Conservation (phyloP, 2,329 filamentous ascomycete genomes). For the Botryosphaeria dothidea region DNA sequence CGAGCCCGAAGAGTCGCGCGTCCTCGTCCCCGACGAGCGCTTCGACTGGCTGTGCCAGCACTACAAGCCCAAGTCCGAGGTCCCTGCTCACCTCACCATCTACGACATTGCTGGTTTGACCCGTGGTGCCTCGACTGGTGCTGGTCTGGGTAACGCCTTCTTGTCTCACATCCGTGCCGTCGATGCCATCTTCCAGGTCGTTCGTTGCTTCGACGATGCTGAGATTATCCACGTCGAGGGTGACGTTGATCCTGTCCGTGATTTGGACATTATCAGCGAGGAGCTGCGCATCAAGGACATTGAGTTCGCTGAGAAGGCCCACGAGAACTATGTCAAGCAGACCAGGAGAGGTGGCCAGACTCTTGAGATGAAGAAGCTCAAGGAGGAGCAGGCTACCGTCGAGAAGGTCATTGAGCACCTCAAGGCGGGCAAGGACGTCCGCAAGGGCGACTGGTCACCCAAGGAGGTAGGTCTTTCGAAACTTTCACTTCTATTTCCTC, state of each 20-base stretch:
- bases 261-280: slow-evolving; percentile 95
- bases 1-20: slow-evolving; percentile 95
- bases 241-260: slow-evolving; percentile 91
- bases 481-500: slow-evolving; percentile 16
- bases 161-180: slow-evolving; percentile 97
- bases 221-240: slow-evolving; percentile 99
- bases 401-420: slow-evolving; percentile 85
- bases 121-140: slow-evolving; percentile 92
- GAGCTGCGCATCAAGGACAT: slow-evolving; percentile 98
- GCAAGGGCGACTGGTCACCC: slow-evolving; percentile 83
- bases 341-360: slow-evolving; percentile 91
- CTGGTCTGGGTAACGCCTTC: slow-evolving; percentile 96
- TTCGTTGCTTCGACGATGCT: slow-evolving; percentile 96
- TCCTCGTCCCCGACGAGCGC: slow-evolving; percentile 92
- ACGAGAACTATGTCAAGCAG: slow-evolving; percentile 90
- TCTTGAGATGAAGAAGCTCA: slow-evolving; percentile 96
- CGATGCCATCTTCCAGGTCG: slow-evolving; percentile 96
- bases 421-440: slow-evolving; percentile 87
- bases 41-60: slow-evolving; percentile 95
- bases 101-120: slow-evolving; percentile 99
- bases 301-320: slow-evolving; percentile 94
- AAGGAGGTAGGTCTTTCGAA: slow-evolving; percentile 79
- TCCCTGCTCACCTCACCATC: slow-evolving; percentile 97
- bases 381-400: slow-evolving; percentile 89
- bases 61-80: slow-evolving; percentile 95